Base-by-base conservation (phyloP, 2,329 filamentous ascomycete species). In the Fonsecaea nubica region DNA sequence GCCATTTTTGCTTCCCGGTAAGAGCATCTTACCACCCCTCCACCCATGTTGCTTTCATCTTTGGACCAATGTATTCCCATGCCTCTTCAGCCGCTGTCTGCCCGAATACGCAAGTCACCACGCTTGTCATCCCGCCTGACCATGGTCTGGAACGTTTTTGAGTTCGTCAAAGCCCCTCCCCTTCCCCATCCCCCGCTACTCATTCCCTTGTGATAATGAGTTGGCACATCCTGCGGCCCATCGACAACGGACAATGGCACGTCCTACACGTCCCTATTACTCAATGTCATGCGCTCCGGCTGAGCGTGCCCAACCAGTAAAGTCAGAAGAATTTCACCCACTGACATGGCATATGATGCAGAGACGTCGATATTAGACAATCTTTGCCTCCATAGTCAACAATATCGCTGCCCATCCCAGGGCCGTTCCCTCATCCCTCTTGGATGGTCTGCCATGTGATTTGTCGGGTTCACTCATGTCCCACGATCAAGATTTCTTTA, bases 391-490 rank as follows among this genome's bases (percentile, higher is more conserved):
- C 18, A 9, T 12, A 50, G 45, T 45, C 59, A n/a, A 40, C 18
- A 36, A 58, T 30, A 45, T 50, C 52, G 21, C 32, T 58, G 45
- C 13, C 32, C 32, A 7, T 45, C 33, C 33, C 59, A 13, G 52
- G 13, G 50, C 55, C 33, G 32, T 40, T 10, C 35, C 30, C 52
- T 30, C 36, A 52, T 25, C 32, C 59, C 32, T 18, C 13, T 57
- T 33, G 33, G 57, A 25, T 33, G 53, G 32, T 53, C 36, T 62
- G 63, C 63, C 59, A 70, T 68, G 68, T 70, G 58, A 70, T 62
- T 48, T 25, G 21, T 56, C 36, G 32, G 42, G 53, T 18, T 62
- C 48, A 64, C 60, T 63, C 68, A 70, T 70, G 68, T 70, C 68
- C 54, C 48, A 60, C 62, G 58, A 54, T 56, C 63, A 58, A 25